Evolutionary conservation across 768 basidiomycete species (phyloP).

Genomic region (Boletus vinaceobasis): DNA sequence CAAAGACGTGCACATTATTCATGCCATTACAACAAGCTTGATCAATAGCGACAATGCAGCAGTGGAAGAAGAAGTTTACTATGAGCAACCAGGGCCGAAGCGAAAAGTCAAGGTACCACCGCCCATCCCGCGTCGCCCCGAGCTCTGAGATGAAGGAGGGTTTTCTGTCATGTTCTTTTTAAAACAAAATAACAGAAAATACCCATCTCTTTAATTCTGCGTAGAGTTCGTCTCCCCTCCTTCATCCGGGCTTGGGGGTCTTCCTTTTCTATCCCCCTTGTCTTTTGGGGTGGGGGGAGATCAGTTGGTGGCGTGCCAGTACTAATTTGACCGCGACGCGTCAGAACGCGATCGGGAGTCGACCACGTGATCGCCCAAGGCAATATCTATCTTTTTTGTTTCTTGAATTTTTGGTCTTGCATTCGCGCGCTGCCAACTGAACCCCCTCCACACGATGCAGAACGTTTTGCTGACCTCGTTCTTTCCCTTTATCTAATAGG

Average conservation of each 20-base stretch:
- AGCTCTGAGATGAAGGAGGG: slow-evolving; percentile 95
- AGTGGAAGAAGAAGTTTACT: slow-evolving; percentile 78
- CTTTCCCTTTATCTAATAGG: slow-evolving; percentile 32
- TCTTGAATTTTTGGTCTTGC: slow-evolving; percentile 12
- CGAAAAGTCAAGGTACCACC: slow-evolving; percentile 91
- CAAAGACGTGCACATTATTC: not conserved
- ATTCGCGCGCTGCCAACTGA: slow-evolving; percentile 33
- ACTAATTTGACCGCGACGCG: slow-evolving; percentile 32
- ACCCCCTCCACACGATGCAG: slow-evolving; percentile 32
- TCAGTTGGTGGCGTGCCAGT: slow-evolving; percentile 30
- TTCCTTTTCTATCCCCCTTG: slow-evolving; percentile 69
- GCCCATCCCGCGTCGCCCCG: slow-evolving; percentile 78
- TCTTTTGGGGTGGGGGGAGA: slow-evolving; percentile 41
- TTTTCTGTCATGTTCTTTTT: slow-evolving; percentile 35
- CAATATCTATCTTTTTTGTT: slow-evolving; percentile 34
- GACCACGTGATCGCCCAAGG: slow-evolving; percentile 29
- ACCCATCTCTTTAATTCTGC: slow-evolving; percentile 40
- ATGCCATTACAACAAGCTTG: slow-evolving; percentile 38
- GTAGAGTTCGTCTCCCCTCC: slow-evolving; percentile 79
- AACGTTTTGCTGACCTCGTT: slow-evolving; percentile 34
- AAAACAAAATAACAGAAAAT: slow-evolving; percentile 25
- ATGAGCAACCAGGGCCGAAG: slow-evolving; percentile 65
- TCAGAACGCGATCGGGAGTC: slow-evolving; percentile 22
- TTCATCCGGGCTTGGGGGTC: slow-evolving; percentile 90
- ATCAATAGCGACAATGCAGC: slow-evolving; percentile 66